phyloP scores from a whole-genome alignment of 768 basidiomycete genomes.

The Mycena haematopus region DNA sequence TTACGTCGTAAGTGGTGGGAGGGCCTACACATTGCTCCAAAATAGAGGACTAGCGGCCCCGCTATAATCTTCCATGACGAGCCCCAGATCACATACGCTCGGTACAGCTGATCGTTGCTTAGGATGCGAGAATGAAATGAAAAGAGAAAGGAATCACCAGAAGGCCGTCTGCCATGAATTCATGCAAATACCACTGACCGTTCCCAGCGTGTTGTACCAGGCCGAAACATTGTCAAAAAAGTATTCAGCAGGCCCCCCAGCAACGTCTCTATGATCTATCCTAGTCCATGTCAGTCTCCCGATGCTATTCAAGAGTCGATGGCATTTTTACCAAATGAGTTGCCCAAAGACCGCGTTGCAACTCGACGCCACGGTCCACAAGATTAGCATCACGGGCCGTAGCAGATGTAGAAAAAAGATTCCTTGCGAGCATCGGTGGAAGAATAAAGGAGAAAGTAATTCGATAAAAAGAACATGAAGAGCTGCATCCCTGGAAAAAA shows the following conservation, averaged over 20 bases:
- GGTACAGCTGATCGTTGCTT: constrained; percentile 39
- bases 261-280: constrained; percentile 35
- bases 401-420: constrained; percentile 31
- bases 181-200: constrained; percentile 34
- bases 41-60: constrained; percentile 33
- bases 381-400: constrained; percentile 34
- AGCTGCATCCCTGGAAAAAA: constrained; percentile 33
- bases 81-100: constrained; percentile 44
- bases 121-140: not conserved
- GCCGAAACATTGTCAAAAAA: constrained; percentile 31
- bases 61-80: constrained; percentile 24
- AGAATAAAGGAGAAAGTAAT: constrained; percentile 28
- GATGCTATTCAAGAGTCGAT: not conserved
- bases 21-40: constrained; percentile 32
- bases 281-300: constrained; percentile 14
- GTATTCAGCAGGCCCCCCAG: constrained; percentile 41
- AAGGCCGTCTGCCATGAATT: constrained; percentile 44
- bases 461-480: constrained; percentile 33
- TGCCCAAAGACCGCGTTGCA: constrained; percentile 25
- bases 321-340: not conserved
- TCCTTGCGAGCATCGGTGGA: constrained; percentile 27
- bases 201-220: constrained; percentile 43
- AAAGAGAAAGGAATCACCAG: constrained; percentile 35
- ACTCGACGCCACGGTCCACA: constrained; percentile 41
- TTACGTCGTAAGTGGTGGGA: not conserved